Base-by-base conservation (phyloP, 2,329 filamentous ascomycete genomes). In the Paraconiothyrium sp. region DNA sequence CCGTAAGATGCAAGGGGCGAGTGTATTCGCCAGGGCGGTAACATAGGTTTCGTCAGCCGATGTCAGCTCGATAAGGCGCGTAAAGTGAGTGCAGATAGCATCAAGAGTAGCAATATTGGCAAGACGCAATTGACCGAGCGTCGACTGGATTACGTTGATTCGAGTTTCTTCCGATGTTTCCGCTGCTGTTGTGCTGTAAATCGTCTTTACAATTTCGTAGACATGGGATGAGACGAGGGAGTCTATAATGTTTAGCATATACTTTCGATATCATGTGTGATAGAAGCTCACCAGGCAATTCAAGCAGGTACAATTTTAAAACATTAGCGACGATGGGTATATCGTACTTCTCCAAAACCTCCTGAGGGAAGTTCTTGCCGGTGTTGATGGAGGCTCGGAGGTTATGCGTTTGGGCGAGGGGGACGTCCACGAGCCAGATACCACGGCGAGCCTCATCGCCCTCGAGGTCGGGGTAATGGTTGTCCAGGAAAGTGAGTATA, bases 51-150 rank as follows among this genome's bases (percentile, higher is more conserved):
- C 95, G 69, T 97, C 94, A 35, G 95, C 95, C 14, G 94, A 98
- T 2, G 95, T 99, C 65, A 99, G 85, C 78, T 99, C 95, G 75
- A 99, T 96, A 62, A 99, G 84, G 63, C 95, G 92, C 43, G 94
- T 97, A 78, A 99, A 98, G 81, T 99, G 95, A 68, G 97, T 98
- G 85, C 96, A 97, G 76, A 97, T 92, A 44, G 95, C 95, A 79
- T 99, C 95, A 62, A 99, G 88, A n/a, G 95, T 98, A 51, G 95
- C 95, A 78, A 99, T 99, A 78, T 99, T 99, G 67, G 95, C 93
- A 59, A 99, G 89, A 63, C 94, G 91, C 59, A 99, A 88, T 78
- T 98, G 94, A 43, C 94, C 94, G 59, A 99, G 89, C 0, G 95
- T 98, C 72, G 95, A 97, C 79, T 99, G 95, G 37, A 99, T 87